phyloP scores from a whole-genome alignment of 1,139 yeast species.

The Blastobotrys petasosporus region DNA sequence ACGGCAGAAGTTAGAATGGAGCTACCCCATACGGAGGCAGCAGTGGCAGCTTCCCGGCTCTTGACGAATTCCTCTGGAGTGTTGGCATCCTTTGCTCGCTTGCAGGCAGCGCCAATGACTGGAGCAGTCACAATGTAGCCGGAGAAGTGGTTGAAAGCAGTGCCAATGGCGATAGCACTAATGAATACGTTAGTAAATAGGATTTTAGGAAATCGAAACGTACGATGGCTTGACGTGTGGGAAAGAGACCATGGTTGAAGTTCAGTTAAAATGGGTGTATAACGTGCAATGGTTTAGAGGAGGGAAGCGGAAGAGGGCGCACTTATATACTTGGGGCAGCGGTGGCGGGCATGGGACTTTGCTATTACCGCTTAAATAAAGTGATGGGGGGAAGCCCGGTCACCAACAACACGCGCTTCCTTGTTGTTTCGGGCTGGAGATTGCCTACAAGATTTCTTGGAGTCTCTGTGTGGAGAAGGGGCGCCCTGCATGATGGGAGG shows the following conservation, averaged over 20 bases:
- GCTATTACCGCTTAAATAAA: too few relatives aligned
- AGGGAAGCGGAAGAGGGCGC: background rate
- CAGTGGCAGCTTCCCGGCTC: conserved; percentile 37
- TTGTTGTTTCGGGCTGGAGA: too few relatives aligned
- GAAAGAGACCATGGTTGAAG: conserved; percentile 1
- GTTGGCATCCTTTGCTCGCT: conserved; percentile 33
- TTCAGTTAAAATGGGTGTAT: background rate
- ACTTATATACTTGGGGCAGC: background rate
- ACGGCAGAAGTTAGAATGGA: conserved; percentile 33
- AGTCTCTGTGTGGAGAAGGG: too few relatives aligned
- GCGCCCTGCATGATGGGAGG: too few relatives aligned
- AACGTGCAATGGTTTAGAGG: background rate
- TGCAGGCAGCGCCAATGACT: conserved; percentile 37
- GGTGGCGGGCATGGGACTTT: too few relatives aligned
- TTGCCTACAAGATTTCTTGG: too few relatives aligned
- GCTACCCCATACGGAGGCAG: conserved; percentile 33
- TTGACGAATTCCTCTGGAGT: conserved; percentile 35
- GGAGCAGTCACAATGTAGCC: conserved; percentile 36
- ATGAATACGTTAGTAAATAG: conserved; percentile 1
- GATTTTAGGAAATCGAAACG: background rate
- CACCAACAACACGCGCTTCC: too few relatives aligned
- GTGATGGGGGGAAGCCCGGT: too few relatives aligned
- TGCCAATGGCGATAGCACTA: conserved; percentile 39
- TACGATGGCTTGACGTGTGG: conserved; percentile 11
- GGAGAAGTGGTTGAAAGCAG: conserved; percentile 37